Evolutionary conservation across 805 yeast species (phyloP), one percentile per base, ranked within the genome.

Genomic region (Hanseniaspora lachancei): DNA sequence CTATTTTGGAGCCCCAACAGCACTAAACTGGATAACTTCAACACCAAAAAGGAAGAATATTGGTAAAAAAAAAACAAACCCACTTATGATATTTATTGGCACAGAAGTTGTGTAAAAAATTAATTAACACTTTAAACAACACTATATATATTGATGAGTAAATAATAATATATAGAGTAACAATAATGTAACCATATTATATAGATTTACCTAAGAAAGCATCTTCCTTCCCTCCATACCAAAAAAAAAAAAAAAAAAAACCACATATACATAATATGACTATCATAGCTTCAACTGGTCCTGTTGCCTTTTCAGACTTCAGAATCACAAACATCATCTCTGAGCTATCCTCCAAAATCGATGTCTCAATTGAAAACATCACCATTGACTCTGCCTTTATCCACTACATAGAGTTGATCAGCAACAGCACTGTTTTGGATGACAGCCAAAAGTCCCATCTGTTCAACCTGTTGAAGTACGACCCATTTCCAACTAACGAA

Each of bases 271-370:
- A 40, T 32, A 58, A 58, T 51, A 73, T 72, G 74, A 65, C 73
- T 49, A 64, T 77, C 73, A 67, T 77, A 62, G 71, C 78, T 58
- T 74, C 88, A 61, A 84, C 95, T 47, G 98, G 98, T 57, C 95
- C 96, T 49, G 78, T 77, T 65, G 97, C 96, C 60, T 75, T 89
- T 66, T 89, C 97, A 53, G 78, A 78, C 51, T 91, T 91, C 70
- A 80, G 97, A 72, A 82, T 89, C 61, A 77, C 20, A 12, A 46
- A 81, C 59, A 84, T 77, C 62, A 74, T 89, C 71, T 74, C 80
- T 61, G 74, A 79, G 60, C 87, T 82, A 64, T 79, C 91, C 70
- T 84, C 86, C 71, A 77, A 78, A 27, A 77, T 81, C 60, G 82
- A 85, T 60, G 80, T 80, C 64, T 65, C 71, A 34, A 74, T 80